These are phyloP conservation scores for Geotrichum klebahnii DNA, from an alignment of 1,139 yeast genomes.

Conservation along the genomic window DNA sequence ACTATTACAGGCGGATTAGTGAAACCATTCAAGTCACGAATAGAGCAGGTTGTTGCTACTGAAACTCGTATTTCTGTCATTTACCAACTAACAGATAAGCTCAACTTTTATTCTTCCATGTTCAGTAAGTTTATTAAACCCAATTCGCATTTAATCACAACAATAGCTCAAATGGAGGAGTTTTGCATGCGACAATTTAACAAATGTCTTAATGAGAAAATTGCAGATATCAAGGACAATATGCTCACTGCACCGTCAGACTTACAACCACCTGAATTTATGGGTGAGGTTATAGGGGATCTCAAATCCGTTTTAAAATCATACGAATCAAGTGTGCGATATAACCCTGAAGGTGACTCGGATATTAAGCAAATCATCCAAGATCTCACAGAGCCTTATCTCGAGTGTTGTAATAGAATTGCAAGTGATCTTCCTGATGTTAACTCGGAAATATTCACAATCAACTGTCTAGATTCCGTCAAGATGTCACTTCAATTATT, in stretches of 20 bases:
- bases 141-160: slow-evolving; percentile 27
- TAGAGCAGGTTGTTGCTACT: slow-evolving; percentile 65
- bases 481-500: slow-evolving; percentile 35
- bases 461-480: slow-evolving; percentile 40
- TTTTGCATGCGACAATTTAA: slow-evolving; percentile 35
- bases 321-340: slow-evolving; percentile 37
- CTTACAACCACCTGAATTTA: slow-evolving; percentile 40
- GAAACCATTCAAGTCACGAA: slow-evolving; percentile 48
- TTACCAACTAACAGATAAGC: slow-evolving; percentile 56
- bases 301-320: slow-evolving; percentile 36
- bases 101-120: slow-evolving; percentile 68
- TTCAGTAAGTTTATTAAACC: slow-evolving; percentile 46
- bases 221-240: slow-evolving; percentile 26
- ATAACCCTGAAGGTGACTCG: slow-evolving; percentile 30
- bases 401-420: slow-evolving; percentile 36
- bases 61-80: slow-evolving; percentile 57
- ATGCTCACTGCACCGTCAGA: slow-evolving; percentile 26
- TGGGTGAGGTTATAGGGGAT: slow-evolving; percentile 36
- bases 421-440: slow-evolving; percentile 30
- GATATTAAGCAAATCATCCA: slow-evolving; percentile 34
- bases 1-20: slow-evolving; percentile 50
- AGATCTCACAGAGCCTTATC: slow-evolving; percentile 38
- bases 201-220: slow-evolving; percentile 31
- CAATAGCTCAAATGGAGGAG: slow-evolving; percentile 31
- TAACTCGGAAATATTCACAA: slow-evolving; percentile 35